Percentiles rank a stretch among this genome's conserved stretches.
phyloP scores from a whole-genome alignment of 306 rosid genomes.

The Macrotyloma uniflorum region DNA sequence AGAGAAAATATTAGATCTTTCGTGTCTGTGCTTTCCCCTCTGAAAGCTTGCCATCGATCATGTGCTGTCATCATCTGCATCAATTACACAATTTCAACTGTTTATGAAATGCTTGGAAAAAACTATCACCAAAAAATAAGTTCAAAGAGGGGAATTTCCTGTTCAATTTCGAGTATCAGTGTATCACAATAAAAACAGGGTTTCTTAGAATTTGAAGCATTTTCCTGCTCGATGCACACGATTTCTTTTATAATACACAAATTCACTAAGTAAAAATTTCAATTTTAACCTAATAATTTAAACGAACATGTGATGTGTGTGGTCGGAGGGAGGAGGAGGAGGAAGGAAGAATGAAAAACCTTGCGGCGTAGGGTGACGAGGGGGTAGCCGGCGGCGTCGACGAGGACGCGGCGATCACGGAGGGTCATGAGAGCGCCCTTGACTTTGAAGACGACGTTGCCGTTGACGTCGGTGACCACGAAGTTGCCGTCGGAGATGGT shows the following conservation, averaged over 20 bases:
- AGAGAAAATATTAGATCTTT: slow-evolving; percentile 47
- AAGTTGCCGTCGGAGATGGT: slow-evolving; percentile 45
- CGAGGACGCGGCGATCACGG: slow-evolving; percentile 45
- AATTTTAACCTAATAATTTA: background rate
- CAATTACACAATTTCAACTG: background rate
- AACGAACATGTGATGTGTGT: background rate
- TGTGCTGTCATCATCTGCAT: slow-evolving; percentile 42
- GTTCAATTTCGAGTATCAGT: no score
- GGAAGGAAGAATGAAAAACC: slow-evolving; percentile 25
- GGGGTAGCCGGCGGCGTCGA: slow-evolving; percentile 53
- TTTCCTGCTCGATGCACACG: no score
- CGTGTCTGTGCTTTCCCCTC: slow-evolving; percentile 50
- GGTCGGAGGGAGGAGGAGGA: background rate
- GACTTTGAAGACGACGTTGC: slow-evolving; percentile 53
- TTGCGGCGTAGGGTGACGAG: slow-evolving; percentile 45
- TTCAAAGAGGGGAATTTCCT: no score
- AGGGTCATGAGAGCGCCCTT: slow-evolving; percentile 39
- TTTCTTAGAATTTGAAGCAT: no score
- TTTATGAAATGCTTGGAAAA: no score
- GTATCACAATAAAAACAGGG: no score
- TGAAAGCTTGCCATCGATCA: slow-evolving; percentile 59
- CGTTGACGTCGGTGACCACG: slow-evolving; percentile 51
- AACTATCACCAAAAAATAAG: no score
- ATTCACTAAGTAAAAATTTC: no score
- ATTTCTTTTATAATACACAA: no score